Percentiles rank a stretch among this genome's conserved stretches.
phyloP scores from a whole-genome alignment of 306 rosid species.

The Lathyrus tuberosus region DNA sequence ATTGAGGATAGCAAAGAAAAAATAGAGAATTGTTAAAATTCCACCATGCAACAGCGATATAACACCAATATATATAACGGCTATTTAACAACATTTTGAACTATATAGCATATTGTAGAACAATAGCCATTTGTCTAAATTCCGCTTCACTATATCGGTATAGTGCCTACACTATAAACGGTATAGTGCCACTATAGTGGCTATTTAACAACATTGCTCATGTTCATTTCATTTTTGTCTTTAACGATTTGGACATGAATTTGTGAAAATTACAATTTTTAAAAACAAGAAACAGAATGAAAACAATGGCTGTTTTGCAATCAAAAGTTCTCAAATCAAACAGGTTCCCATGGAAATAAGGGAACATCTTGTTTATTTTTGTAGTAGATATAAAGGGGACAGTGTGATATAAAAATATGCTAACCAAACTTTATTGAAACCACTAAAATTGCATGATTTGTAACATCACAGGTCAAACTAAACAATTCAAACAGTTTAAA shows the following conservation, averaged over 20 bases:
- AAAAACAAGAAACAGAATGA: background rate
- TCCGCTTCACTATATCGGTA: too few relatives aligned
- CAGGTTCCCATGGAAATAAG: background rate
- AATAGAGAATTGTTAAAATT: too few relatives aligned
- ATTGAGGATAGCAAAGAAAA: too few relatives aligned
- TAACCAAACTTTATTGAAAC: constrained; percentile 4
- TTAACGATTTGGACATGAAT: background rate
- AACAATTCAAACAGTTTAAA: background rate
- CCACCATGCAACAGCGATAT: too few relatives aligned
- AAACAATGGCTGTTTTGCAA: background rate
- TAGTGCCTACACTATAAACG: too few relatives aligned
- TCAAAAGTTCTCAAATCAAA: background rate
- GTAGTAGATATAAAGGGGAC: background rate
- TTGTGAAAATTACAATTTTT: background rate
- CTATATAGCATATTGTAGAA: too few relatives aligned
- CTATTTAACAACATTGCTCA: too few relatives aligned
- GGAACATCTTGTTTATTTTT: background rate
- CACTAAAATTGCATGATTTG: constrained; percentile 23
- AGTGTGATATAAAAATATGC: background rate
- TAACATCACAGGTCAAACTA: background rate
- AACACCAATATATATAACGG: too few relatives aligned
- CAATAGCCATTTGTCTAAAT: too few relatives aligned
- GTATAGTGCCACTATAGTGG: too few relatives aligned
- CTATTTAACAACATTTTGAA: too few relatives aligned
- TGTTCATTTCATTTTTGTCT: background rate